A percentile compares a stretch with the other conserved stretches of the same genome.
phyloP scores from a whole-genome alignment of 2,329 filamentous ascomycete species.

The Plectosphaerella plurivora region DNA sequence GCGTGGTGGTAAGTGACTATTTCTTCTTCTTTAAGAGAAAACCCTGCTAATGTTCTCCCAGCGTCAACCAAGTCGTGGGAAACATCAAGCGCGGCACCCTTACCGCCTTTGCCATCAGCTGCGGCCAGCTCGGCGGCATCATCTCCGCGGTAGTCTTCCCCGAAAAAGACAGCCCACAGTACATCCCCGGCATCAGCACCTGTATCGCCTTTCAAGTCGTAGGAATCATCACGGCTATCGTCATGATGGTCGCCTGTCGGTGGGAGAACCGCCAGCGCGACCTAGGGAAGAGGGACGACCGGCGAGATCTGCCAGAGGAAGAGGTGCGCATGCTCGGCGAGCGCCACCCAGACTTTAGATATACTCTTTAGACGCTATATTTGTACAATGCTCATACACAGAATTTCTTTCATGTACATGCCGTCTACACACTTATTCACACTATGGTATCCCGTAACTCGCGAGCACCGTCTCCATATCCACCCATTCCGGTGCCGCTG shows the following conservation, averaged over 20 bases:
- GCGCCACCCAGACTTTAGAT: conserved; percentile 30
- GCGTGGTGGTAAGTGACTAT: conserved; percentile 36
- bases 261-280: conserved; percentile 28
- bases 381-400: conserved; percentile 26
- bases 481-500: conserved; percentile 1
- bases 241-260: conserved; percentile 12
- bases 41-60: neutral
- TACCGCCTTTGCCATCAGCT: conserved; percentile 39
- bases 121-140: conserved; percentile 36
- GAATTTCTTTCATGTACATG: conserved; percentile 32
- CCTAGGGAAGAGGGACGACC: conserved; percentile 23
- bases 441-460: conserved; percentile 1
- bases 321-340: conserved; percentile 31
- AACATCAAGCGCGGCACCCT: conserved; percentile 41
- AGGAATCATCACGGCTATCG: conserved; percentile 5
- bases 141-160: conserved; percentile 19
- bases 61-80: conserved; percentile 38
- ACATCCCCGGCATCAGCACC: conserved; percentile 21
- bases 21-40: neutral
- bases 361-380: conserved; percentile 14
- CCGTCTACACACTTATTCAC: conserved; percentile 26
- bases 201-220: conserved; percentile 11
- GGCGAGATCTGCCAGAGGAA: conserved; percentile 19
- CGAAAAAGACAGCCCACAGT: conserved; percentile 18
- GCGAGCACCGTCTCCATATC: conserved; percentile 3